A percentile compares a stretch with the other conserved stretches of the same genome.
phyloP scores from a whole-genome alignment of 345 rosid genomes.

The Litchi chinensis region DNA sequence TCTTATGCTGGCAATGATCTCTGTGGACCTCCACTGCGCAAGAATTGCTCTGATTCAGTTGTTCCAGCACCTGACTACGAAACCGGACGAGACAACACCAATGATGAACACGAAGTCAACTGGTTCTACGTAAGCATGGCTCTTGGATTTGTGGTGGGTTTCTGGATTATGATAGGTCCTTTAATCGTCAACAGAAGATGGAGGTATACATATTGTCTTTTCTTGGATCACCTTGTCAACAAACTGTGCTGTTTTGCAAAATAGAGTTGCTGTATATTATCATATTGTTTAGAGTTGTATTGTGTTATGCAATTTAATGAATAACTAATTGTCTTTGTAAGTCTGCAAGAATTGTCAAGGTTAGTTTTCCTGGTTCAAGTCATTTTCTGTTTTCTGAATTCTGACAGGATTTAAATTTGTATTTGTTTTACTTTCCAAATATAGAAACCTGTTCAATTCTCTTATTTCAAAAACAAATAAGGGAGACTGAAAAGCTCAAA shows the following conservation, averaged over 20 bases:
- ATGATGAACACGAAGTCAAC: neutral
- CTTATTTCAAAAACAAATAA: no score
- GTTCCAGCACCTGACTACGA: neutral
- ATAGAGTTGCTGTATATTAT: neutral
- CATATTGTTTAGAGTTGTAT: neutral
- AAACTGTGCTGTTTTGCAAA: neutral
- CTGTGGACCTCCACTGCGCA: neutral
- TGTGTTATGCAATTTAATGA: neutral
- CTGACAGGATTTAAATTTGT: no score
- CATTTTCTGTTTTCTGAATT: no score
- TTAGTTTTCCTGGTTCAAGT: no score
- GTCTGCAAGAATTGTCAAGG: no score
- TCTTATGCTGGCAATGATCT: slow-evolving; percentile 8
- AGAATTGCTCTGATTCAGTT: neutral
- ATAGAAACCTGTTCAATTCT: no score
- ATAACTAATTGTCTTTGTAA: no score
- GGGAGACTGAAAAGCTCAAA: no score
- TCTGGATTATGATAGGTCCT: neutral
- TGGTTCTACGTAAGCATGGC: neutral
- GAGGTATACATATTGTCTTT: neutral
- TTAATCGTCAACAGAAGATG: neutral
- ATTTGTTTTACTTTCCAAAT: no score
- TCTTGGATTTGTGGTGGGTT: slow-evolving; percentile 14
- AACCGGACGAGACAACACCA: neutral
- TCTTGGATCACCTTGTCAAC: neutral